These are phyloP conservation scores for Diaporthe sp. DNA, from an alignment of 2,329 filamentous ascomycete species.

Conservation along the genomic window DNA sequence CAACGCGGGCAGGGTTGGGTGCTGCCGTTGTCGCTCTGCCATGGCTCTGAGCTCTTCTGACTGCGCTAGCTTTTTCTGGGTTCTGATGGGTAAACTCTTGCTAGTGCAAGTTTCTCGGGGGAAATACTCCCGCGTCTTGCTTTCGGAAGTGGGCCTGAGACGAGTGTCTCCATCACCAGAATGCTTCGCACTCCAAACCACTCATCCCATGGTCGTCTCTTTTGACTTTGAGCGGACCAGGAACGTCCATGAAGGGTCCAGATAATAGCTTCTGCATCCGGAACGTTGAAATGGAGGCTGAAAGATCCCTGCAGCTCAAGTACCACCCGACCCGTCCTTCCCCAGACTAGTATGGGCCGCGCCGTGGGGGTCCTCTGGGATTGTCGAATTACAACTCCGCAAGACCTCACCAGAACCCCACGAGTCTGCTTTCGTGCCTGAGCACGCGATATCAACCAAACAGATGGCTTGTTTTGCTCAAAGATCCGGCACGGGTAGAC, in stretches of 20 bases:
- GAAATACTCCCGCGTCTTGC: slow-evolving; percentile 10
- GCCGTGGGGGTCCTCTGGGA: slow-evolving; percentile 36
- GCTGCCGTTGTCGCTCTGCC: slow-evolving; percentile 23
- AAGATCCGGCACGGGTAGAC: slow-evolving; percentile 34
- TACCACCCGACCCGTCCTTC: slow-evolving; percentile 33
- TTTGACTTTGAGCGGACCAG: slow-evolving; percentile 3
- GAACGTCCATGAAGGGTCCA: slow-evolving; percentile 17
- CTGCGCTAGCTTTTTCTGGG: slow-evolving; percentile 17
- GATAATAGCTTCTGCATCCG: not conserved
- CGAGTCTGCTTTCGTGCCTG: slow-evolving; percentile 25
- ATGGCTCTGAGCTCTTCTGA: not conserved
- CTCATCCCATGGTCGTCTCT: slow-evolving; percentile 15
- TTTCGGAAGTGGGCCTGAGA: slow-evolving; percentile 12
- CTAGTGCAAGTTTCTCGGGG: slow-evolving; percentile 27
- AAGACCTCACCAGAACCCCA: slow-evolving; percentile 38
- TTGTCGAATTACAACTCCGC: slow-evolving; percentile 36
- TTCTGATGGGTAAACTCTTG: slow-evolving; percentile 2
- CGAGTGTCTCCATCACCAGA: slow-evolving; percentile 5
- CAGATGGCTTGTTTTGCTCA: slow-evolving; percentile 32
- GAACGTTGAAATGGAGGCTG: slow-evolving; percentile 35
- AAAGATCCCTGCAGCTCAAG: slow-evolving; percentile 31
- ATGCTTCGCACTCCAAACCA: not conserved
- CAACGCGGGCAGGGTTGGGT: slow-evolving; percentile 2
- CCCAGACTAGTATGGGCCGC: slow-evolving; percentile 27
- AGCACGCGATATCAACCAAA: slow-evolving; percentile 36